A percentile compares a stretch with the other conserved stretches of the same genome.
Conservation (phyloP, 768 basidiomycete species). For the Russula griseocarnosa region DNA sequence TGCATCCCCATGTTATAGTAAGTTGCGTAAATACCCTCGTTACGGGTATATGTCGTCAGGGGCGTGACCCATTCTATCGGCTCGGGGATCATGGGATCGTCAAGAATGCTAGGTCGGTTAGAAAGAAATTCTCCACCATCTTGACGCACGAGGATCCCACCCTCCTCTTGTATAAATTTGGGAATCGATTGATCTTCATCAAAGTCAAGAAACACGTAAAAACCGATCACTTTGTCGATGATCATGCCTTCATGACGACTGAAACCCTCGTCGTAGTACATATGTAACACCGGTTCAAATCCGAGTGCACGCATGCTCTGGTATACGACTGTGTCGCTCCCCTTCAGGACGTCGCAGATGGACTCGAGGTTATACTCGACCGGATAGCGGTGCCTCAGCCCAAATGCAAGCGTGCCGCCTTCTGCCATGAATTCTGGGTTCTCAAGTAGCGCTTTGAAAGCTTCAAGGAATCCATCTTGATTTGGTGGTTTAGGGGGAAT, state of each 20-base stretch:
- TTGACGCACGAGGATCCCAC: not conserved
- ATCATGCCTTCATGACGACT: not conserved
- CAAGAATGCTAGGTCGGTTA: no score
- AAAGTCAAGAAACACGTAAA: no score
- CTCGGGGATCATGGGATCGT: not conserved
- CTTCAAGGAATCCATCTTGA: slow-evolving; percentile 21
- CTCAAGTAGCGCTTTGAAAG: not conserved
- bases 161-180: not conserved
- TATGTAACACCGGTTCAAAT: slow-evolving; percentile 5
- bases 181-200: not conserved
- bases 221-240: not conserved
- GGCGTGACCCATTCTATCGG: not conserved
- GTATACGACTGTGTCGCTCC: slow-evolving; percentile 7
- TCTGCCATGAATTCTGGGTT: not conserved
- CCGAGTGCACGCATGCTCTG: not conserved
- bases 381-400: not conserved
- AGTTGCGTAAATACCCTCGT: not conserved
- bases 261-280: not conserved
- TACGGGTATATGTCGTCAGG: not conserved
- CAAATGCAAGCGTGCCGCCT: not conserved
- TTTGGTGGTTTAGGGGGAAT: not conserved
- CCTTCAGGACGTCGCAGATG: slow-evolving; percentile 14
- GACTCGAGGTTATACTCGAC: not conserved
- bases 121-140: no score
- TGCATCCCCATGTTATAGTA: not conserved